Conservation (phyloP, 1,284 basidiomycete species). For the Abortiporus biennis region DNA sequence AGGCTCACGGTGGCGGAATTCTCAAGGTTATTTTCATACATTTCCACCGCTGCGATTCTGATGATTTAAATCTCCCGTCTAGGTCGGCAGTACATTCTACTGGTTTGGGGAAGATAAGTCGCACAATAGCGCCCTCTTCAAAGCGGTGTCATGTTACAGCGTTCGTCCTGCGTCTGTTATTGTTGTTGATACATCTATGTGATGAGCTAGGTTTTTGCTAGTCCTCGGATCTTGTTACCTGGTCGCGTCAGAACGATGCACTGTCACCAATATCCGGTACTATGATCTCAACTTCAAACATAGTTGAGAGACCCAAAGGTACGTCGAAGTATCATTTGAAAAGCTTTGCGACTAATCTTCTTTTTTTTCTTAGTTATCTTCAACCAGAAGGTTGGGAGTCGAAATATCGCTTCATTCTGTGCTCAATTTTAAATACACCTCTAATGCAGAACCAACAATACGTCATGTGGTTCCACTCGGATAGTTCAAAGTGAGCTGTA, state of each 20-base stretch:
- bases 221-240: constrained; percentile 49
- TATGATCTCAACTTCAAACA: constrained; percentile 51
- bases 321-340: constrained; percentile 6
- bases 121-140: constrained; percentile 49
- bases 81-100: constrained; percentile 54
- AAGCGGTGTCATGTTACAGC: constrained; percentile 55
- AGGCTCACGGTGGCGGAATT: constrained; percentile 58
- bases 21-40: constrained; percentile 35
- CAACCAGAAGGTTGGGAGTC: constrained; percentile 37
- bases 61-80: constrained; percentile 1
- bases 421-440: too few relatives aligned
- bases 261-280: constrained; percentile 46
- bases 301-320: constrained; percentile 64
- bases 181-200: neutral
- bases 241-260: constrained; percentile 55
- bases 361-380: constrained; percentile 36
- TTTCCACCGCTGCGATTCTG: neutral
- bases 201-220: constrained; percentile 14
- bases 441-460: constrained; percentile 50
- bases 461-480: constrained; percentile 71
- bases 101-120: constrained; percentile 66
- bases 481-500: constrained; percentile 50
- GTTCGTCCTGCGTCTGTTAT: constrained; percentile 21
- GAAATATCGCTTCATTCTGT: too few relatives aligned
- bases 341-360: neutral